These are phyloP conservation scores for Penicillium crustosum DNA, from an alignment of 2,329 filamentous ascomycete genomes.

Conservation along the genomic window DNA sequence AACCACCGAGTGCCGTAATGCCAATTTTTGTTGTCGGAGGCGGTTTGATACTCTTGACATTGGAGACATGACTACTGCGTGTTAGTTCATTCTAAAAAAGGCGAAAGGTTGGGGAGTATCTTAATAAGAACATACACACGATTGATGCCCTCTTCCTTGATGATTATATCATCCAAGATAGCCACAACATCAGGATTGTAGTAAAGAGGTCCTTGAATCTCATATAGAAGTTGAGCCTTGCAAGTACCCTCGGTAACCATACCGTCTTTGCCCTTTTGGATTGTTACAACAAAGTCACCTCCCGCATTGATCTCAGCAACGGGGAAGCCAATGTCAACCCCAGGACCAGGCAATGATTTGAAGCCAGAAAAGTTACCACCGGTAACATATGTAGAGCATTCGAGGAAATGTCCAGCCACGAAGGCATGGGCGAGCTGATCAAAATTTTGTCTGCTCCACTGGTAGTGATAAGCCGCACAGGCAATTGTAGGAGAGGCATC, in stretches of 20 bases:
- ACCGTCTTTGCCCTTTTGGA: neutral
- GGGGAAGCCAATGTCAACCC: neutral
- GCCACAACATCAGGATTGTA: neutral
- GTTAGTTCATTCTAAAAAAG: neutral
- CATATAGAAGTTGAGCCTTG: neutral
- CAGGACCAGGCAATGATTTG: neutral
- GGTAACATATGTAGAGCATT: neutral
- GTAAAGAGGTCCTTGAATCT: neutral
- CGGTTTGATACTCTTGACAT: neutral
- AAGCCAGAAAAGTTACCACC: neutral
- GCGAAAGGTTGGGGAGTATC: neutral
- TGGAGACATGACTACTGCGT: neutral
- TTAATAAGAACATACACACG: neutral
- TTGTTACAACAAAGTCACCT: neutral
- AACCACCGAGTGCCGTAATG: neutral
- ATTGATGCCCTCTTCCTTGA: neutral
- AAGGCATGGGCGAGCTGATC: neutral
- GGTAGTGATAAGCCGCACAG: neutral
- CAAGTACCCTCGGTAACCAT: neutral
- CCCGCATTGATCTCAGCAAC: neutral
- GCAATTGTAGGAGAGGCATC: neutral
- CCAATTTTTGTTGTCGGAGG: neutral
- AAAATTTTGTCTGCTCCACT: neutral
- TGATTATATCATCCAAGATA: neutral
- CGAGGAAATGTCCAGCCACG: neutral